phyloP scores from a whole-genome alignment of 1,284 basidiomycete genomes.

The Rhodotorula mucilaginosa region DNA sequence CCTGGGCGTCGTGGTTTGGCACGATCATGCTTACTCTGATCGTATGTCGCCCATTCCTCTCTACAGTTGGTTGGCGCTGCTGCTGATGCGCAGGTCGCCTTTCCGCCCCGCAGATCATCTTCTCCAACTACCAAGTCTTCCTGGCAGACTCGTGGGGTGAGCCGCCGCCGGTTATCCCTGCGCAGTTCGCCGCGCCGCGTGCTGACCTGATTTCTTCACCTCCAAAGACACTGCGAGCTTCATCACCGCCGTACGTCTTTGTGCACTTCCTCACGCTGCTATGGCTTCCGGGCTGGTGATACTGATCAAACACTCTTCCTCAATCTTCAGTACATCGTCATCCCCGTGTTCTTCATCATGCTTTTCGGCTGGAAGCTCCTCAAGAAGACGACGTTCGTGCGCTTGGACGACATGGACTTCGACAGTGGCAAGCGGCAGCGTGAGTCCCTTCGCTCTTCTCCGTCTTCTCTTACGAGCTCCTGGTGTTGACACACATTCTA shows the following conservation, averaged over 20 bases:
- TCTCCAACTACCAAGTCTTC: constrained; percentile 34
- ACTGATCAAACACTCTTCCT: too few species aligned
- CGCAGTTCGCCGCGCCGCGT: too few species aligned
- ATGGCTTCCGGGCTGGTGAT: too few species aligned
- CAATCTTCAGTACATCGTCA: constrained; percentile 18
- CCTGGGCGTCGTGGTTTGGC: constrained; percentile 44
- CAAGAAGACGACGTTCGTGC: constrained; percentile 25
- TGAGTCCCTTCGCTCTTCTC: not conserved
- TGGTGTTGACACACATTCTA: not conserved
- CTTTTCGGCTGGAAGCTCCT: constrained; percentile 29
- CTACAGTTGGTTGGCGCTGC: too few species aligned
- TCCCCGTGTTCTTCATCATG: constrained; percentile 25
- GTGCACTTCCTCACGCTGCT: too few species aligned
- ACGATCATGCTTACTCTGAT: constrained; percentile 15
- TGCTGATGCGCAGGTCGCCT: constrained; percentile 1
- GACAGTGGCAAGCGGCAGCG: constrained; percentile 26
- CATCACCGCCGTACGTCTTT: constrained; percentile 4
- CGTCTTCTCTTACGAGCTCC: not conserved
- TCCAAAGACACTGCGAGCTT: constrained; percentile 16
- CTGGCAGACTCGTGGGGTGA: not conserved
- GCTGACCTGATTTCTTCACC: not conserved
- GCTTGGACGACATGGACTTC: constrained; percentile 24
- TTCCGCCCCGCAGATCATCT: constrained; percentile 17
- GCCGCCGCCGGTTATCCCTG: too few species aligned
- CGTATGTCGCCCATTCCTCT: not conserved